Evolutionary conservation across 306 rosid genomes (phyloP).

Genomic region (Luffa aegyptiaca): DNA sequence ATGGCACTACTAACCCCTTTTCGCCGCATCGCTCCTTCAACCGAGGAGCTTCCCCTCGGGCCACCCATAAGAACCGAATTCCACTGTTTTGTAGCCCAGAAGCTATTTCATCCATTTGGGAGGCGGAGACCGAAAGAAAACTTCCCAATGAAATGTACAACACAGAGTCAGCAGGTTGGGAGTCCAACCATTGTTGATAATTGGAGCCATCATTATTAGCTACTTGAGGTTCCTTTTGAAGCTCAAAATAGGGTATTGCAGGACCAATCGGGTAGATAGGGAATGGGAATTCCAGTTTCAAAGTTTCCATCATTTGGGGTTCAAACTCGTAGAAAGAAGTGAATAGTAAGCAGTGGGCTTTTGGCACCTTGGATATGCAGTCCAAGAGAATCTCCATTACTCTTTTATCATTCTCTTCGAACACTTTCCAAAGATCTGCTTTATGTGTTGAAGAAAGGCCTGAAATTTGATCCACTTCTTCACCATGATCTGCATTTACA

Average conservation of each 20-base stretch:
- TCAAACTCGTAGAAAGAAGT: slow-evolving; percentile 25
- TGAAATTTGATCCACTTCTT: slow-evolving; percentile 23
- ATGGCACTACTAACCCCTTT: slow-evolving; percentile 20
- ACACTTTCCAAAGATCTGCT: slow-evolving; percentile 12
- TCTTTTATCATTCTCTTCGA: not conserved
- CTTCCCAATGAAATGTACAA: slow-evolving; percentile 32
- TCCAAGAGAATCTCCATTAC: slow-evolving; percentile 8
- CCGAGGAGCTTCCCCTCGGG: slow-evolving; percentile 15
- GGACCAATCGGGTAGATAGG: slow-evolving; percentile 31
- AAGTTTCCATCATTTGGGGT: slow-evolving; percentile 13
- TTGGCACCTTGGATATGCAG: slow-evolving; percentile 13
- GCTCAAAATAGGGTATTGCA: slow-evolving; percentile 16
- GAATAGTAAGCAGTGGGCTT: slow-evolving; percentile 20
- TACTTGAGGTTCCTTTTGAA: not conserved
- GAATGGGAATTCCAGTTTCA: slow-evolving; percentile 11
- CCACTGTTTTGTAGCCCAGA: slow-evolving; percentile 23
- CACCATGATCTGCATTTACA: slow-evolving; percentile 3
- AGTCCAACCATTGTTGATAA: slow-evolving; percentile 27
- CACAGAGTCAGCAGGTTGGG: slow-evolving; percentile 30
- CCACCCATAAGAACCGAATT: slow-evolving; percentile 28
- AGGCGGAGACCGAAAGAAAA: slow-evolving; percentile 19
- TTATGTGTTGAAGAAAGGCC: slow-evolving; percentile 21
- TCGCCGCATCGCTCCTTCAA: slow-evolving; percentile 9
- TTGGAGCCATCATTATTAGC: not conserved
- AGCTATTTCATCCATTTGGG: slow-evolving; percentile 33